A percentile compares a stretch with the other conserved stretches of the same genome.
Evolutionary conservation across 202 grass and related monocot genomes (phyloP).

Genomic region (Carex sylvatica): DNA sequence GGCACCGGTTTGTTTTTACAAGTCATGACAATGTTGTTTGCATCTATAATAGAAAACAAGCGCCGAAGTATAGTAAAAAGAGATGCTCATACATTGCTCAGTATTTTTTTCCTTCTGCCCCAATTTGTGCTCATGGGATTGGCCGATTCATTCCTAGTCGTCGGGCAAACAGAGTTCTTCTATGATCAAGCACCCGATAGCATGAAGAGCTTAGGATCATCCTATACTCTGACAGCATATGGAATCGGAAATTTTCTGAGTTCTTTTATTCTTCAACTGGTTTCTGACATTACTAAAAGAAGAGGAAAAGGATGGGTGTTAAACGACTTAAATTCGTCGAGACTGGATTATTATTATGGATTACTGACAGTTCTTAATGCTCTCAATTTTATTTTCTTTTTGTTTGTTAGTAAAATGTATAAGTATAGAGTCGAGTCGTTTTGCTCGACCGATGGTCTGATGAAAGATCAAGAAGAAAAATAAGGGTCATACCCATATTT

Average conservation of each 20-base stretch:
- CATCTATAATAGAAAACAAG: constrained; percentile 36
- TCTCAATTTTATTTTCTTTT: constrained; percentile 43
- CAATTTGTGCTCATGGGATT: constrained; percentile 79
- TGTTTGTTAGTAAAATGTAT: constrained; percentile 41
- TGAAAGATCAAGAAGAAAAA: constrained; percentile 24
- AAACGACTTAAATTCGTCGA: constrained; percentile 71
- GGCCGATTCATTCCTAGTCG: constrained; percentile 57
- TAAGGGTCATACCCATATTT: too few species aligned
- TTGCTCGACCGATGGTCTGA: constrained; percentile 25
- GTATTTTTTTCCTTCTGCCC: constrained; percentile 64
- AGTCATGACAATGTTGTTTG: constrained; percentile 44
- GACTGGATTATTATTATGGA: constrained; percentile 68
- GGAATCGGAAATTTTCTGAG: constrained; percentile 65
- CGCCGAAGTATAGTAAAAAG: constrained; percentile 36
- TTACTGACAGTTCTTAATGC: constrained; percentile 42
- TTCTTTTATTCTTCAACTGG: constrained; percentile 47
- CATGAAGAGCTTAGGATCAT: constrained; percentile 88
- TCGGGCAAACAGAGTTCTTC: constrained; percentile 63
- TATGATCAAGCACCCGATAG: constrained; percentile 69
- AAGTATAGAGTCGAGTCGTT: constrained; percentile 37
- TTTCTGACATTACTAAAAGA: constrained; percentile 32
- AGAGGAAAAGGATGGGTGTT: constrained; percentile 50
- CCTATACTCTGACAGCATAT: constrained; percentile 45
- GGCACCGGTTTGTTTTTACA: constrained; percentile 52
- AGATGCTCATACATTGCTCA: constrained; percentile 28